Evolutionary conservation across 2,329 filamentous ascomycete species (phyloP).

Genomic region (Xylogone sp.): DNA sequence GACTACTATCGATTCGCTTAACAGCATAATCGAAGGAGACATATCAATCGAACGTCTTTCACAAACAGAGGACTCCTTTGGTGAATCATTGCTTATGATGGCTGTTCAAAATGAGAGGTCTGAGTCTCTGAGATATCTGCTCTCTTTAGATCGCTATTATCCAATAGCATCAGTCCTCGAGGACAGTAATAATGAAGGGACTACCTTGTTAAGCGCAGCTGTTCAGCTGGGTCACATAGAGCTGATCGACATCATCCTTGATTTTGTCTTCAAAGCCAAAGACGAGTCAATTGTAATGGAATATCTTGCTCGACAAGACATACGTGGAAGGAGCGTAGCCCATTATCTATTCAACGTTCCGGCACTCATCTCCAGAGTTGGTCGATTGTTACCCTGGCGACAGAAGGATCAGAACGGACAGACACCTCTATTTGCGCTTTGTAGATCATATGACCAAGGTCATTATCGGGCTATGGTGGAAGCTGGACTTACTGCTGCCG

Average conservation of each 20-base stretch:
- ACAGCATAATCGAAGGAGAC: conserved; percentile 76
- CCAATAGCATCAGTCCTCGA: conserved; percentile 66
- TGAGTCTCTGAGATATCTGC: conserved; percentile 72
- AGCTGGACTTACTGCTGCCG: conserved; percentile 71
- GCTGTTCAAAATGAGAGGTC: conserved; percentile 69
- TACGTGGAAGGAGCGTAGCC: conserved; percentile 82
- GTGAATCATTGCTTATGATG: conserved; percentile 89
- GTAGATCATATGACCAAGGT: conserved; percentile 89
- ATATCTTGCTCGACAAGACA: conserved; percentile 76
- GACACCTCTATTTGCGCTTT: conserved; percentile 94
- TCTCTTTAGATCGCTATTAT: conserved; percentile 75
- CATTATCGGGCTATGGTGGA: conserved; percentile 87
- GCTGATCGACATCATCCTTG: conserved; percentile 71
- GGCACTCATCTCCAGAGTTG: conserved; percentile 71
- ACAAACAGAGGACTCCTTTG: conserved; percentile 65
- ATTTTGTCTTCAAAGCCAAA: conserved; percentile 59
- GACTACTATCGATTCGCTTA: conserved; percentile 70
- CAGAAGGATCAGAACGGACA: conserved; percentile 94
- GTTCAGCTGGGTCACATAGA: conserved; percentile 78
- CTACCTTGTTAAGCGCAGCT: conserved; percentile 83
- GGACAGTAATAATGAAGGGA: conserved; percentile 86
- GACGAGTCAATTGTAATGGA: conserved; percentile 52
- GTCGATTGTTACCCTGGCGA: conserved; percentile 77
- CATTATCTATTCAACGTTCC: conserved; percentile 96
- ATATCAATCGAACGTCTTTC: conserved; percentile 76